Evolutionary conservation across 148 eudicot species (phyloP).

Genomic region (Polygonum aviculare): DNA sequence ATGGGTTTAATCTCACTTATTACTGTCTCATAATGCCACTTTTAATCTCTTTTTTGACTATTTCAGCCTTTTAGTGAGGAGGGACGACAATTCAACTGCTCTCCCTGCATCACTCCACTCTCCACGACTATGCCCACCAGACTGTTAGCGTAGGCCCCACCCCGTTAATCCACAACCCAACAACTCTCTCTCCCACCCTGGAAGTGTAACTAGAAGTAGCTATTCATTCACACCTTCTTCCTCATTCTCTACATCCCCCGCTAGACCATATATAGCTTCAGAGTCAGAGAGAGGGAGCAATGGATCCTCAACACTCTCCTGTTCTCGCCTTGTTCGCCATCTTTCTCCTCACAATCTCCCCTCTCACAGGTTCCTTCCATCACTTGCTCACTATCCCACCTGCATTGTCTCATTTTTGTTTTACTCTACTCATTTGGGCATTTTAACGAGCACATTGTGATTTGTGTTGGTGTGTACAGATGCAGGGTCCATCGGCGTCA

Average conservation of each 20-base stretch:
- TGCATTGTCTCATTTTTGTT: not conserved
- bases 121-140: not conserved
- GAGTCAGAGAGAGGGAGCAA: not conserved
- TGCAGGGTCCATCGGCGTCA: conserved; percentile 63
- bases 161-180: not conserved
- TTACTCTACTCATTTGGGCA: not conserved
- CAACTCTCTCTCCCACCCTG: not conserved
- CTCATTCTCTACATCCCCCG: not conserved
- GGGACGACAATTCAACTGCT: not conserved
- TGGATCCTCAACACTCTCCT: not conserved
- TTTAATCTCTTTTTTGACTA: no score
- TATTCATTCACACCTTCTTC: not conserved
- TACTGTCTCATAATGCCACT: no score
- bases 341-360: conserved; percentile 16
- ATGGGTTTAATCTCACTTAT: no score
- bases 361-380: conserved; percentile 19
- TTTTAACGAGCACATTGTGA: not conserved
- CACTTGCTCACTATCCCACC: not conserved
- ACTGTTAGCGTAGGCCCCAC: not conserved
- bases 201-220: not conserved
- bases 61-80: not conserved
- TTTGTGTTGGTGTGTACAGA: conserved; percentile 23
- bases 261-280: no score
- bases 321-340: conserved; percentile 6
- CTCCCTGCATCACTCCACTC: no score